Base-by-base conservation (phyloP, 257 asterid species). In the Solanum rostratum region DNA sequence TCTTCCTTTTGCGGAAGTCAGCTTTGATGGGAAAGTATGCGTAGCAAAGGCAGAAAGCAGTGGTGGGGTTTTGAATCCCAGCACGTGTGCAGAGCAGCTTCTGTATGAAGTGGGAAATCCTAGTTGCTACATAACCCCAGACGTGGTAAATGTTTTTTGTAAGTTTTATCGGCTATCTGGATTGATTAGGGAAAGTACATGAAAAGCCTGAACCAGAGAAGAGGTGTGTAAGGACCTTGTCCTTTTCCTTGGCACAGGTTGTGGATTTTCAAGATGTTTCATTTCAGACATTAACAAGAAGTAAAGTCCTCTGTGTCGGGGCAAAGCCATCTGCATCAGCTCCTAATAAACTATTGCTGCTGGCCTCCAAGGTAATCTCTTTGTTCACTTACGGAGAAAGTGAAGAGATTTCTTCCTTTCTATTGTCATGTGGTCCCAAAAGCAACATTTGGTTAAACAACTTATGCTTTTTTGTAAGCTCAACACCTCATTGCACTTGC, bases 101-200 rank as follows among this genome's bases (percentile, higher is more conserved):
- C 98, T 97, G n/a, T 95, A 97, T 88, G 99, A 97, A 91, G 88
- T 97, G 84, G 98, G 98, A 86, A 96, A 95, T 91, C 98, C 99
- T 84, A 86, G 98, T 88, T 90, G 94, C 54, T 97, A 95, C 90
- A 89, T 93, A 82, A 97, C 98, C 60, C 99, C 99, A 11, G 98
- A 97, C 87, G 97, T 95, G 93, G 99, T 95, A 89, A 83, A 88
- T 85, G 83, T 53, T 68, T 53, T 68, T 50, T 83, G 84, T 46
- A 62, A 65, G 50, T 65, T 83, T 84, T 81, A 18, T 39, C 14
- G 53, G 62, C 74, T 84, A 45, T 66, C 15, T 70, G 10, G 30
- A 33, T 33, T 65, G 60, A 85, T 82, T 18, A 50, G 81, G 46
- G 59, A 73, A 87, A 19, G 30, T 37, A 60, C 30, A 66, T 27